These are phyloP conservation scores for Boletus pseudo-olivaceus DNA, from an alignment of 768 basidiomycete species.

Conservation along the genomic window DNA sequence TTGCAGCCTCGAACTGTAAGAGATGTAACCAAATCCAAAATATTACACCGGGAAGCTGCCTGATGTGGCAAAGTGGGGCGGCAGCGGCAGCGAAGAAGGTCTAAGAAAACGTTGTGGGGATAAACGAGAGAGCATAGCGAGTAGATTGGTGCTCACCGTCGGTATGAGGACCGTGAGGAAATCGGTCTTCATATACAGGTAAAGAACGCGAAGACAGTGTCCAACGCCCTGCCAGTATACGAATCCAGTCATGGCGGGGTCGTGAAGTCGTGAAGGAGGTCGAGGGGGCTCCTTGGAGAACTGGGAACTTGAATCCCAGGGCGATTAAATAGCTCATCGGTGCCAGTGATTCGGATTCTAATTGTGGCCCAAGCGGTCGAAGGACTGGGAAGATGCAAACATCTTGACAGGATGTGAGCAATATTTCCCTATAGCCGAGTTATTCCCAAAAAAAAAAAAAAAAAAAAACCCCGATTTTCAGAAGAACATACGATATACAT, in stretches of 20 bases:
- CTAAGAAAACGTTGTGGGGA: conserved; percentile 16
- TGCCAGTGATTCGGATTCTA: neutral
- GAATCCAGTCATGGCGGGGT: conserved; percentile 19
- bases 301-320: neutral
- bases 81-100: conserved; percentile 33
- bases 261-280: conserved; percentile 20
- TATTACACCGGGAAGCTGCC: conserved; percentile 27
- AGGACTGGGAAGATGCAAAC: neutral
- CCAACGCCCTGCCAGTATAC: conserved; percentile 9
- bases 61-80: conserved; percentile 29
- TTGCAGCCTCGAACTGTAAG: conserved; percentile 42
- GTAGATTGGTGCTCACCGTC: conserved; percentile 12
- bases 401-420: conserved; percentile 13
- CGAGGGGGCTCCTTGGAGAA: neutral
- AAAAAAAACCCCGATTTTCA: neutral
- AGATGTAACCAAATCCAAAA: conserved; percentile 48
- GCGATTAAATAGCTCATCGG: conserved; percentile 20
- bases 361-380: conserved; percentile 7
- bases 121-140: neutral
- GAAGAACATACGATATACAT: neutral
- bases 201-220: conserved; percentile 13
- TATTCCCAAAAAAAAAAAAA: neutral
- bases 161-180: conserved; percentile 27
- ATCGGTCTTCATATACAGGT: conserved; percentile 27
- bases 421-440: neutral